These are phyloP conservation scores for Stagonosporopsis chrysanthemi DNA, from an alignment of 2,329 filamentous ascomycete genomes.

Conservation along the genomic window DNA sequence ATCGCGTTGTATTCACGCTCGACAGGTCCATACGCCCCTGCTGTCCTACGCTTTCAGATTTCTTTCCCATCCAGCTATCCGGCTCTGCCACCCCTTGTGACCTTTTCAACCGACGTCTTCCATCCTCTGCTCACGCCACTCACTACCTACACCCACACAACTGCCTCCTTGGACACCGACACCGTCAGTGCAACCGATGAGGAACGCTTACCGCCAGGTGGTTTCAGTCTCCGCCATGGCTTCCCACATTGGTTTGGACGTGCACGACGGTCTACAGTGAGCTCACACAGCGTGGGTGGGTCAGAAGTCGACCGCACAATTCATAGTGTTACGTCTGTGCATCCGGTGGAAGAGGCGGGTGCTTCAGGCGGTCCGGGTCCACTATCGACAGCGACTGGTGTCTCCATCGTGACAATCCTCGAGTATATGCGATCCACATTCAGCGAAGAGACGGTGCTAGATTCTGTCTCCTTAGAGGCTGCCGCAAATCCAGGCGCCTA, in stretches of 20 bases:
- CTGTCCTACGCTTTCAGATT: slow-evolving; percentile 88
- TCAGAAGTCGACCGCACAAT: slow-evolving; percentile 34
- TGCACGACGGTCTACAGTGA: slow-evolving; percentile 37
- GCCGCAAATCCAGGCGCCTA: slow-evolving; percentile 91
- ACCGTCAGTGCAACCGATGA: slow-evolving; percentile 85
- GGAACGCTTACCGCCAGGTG: slow-evolving; percentile 83
- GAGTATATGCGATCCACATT: slow-evolving; percentile 85
- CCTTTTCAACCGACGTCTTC: slow-evolving; percentile 91
- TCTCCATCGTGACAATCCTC: slow-evolving; percentile 65
- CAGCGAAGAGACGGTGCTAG: slow-evolving; percentile 76
- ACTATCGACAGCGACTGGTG: slow-evolving; percentile 13
- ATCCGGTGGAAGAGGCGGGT: slow-evolving; percentile 18
- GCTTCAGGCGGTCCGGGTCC: slow-evolving; percentile 17
- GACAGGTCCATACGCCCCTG: slow-evolving; percentile 85
- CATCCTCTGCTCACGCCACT: slow-evolving; percentile 91
- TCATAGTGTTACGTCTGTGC: slow-evolving; percentile 28
- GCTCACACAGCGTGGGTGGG: slow-evolving; percentile 45
- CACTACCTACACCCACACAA: slow-evolving; percentile 93
- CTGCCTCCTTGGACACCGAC: slow-evolving; percentile 73
- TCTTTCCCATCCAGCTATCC: slow-evolving; percentile 86
- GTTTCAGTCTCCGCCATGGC: slow-evolving; percentile 88
- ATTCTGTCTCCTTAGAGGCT: slow-evolving; percentile 79
- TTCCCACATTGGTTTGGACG: slow-evolving; percentile 86
- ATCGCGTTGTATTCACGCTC: slow-evolving; percentile 36
- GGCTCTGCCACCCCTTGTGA: slow-evolving; percentile 79